These are phyloP conservation scores for Tylopilus subfusipes DNA, from an alignment of 768 basidiomycete genomes.

Conservation along the genomic window DNA sequence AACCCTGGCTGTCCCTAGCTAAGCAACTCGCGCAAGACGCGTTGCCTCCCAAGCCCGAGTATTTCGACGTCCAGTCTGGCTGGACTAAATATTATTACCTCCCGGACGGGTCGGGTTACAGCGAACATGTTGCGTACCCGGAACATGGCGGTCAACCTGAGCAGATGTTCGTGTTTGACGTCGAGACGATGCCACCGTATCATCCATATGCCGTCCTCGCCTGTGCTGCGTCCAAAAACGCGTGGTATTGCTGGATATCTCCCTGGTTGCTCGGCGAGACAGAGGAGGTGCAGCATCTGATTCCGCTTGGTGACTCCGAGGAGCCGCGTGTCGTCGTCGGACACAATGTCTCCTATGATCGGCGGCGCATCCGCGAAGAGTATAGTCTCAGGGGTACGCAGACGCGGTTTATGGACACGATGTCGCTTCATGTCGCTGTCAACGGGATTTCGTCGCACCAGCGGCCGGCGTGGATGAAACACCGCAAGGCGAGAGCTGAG, in stretches of 20 bases:
- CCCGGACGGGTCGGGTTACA: constrained; percentile 73
- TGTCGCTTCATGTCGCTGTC: constrained; percentile 91
- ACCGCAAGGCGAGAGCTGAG: constrained; percentile 65
- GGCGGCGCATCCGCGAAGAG: constrained; percentile 78
- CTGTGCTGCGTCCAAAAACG: constrained; percentile 73
- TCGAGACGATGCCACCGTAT: constrained; percentile 86
- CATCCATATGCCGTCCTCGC: constrained; percentile 86
- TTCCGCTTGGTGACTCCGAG: constrained; percentile 61
- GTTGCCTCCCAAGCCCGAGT: constrained; percentile 60
- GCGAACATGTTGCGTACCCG: constrained; percentile 67
- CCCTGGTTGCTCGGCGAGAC: constrained; percentile 81
- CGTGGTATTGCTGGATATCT: constrained; percentile 96
- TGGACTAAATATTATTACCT: constrained; percentile 84
- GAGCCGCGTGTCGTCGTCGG: constrained; percentile 73
- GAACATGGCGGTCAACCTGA: constrained; percentile 62
- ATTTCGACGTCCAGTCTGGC: constrained; percentile 59
- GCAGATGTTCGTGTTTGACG: constrained; percentile 82
- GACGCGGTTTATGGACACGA: constrained; percentile 89
- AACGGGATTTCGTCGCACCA: constrained; percentile 94
- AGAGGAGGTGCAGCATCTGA: constrained; percentile 57
- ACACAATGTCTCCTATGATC: constrained; percentile 94
- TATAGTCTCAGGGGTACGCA: constrained; percentile 64
- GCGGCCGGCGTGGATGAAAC: constrained; percentile 87
- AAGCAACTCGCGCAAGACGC: constrained; percentile 47
- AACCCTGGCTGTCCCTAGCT: constrained; percentile 77